Evolutionary conservation across 2,329 filamentous ascomycete species (phyloP), one percentile per base, ranked within the genome.

Genomic region (Sporothrix inflata): DNA sequence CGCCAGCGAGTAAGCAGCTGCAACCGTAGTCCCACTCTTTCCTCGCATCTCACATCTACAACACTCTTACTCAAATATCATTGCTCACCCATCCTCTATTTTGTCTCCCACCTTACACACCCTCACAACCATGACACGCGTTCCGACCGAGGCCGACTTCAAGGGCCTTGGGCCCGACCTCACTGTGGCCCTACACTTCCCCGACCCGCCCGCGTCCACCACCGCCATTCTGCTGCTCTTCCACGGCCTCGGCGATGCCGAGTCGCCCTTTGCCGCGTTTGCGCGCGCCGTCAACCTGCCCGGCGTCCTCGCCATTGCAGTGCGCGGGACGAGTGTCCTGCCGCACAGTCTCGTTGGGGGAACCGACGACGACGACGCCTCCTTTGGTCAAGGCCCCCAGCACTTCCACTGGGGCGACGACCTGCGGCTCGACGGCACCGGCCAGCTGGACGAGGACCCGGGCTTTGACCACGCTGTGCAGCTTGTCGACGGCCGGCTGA

Each of bases 231-330:
- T 97, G 74, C 83, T 97, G 78, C 87, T 97, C 69, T 89, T 97
- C 72, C 94, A 97, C 81, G 94, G 94, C 75, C 87, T 97, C 14
- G 94, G 94, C 74, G 94, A 97, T 82, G 89, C 87, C 45, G 87
- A 93, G 73, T 78, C 79, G 3, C 85, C 92, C 47, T 97, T 96
- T 80, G 86, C 88, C 73, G 82, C 83, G 60, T 91, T 97, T 74
- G 92, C 90, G 24, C 84, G 85, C 72, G 89, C 88, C 76, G 82
- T 97, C 74, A 85, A 87, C 74, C 88, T 97, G 3, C 93, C 94
- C 0, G 92, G 94, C 77, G 94, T 94, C 69, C 87, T 90, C 72
- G 89, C 90, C 77, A 87, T 97, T 70, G 88, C 92, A 7, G 84
- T 97, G 55, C 91, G 92, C 78, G 94, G 90, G 0, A 90, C 91